Conservation (phyloP, 371 early-diverging fungal species). For the Blastocladiella emersonii region DNA sequence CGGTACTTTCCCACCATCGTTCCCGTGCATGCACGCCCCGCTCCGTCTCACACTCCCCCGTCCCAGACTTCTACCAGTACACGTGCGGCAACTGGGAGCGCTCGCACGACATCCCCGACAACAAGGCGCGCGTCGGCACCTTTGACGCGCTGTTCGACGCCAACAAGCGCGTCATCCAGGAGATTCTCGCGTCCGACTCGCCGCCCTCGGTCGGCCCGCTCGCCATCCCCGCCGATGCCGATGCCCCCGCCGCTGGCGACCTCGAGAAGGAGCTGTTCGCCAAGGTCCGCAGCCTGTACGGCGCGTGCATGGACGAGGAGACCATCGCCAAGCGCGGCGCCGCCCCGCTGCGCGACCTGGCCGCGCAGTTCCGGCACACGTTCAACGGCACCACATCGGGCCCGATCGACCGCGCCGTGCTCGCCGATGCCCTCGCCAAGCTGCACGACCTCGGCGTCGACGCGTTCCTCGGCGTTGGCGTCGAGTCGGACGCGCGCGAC, state of each 20-base stretch:
- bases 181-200: background rate
- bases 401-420: conserved; percentile 1
- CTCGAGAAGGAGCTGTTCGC: conserved; percentile 31
- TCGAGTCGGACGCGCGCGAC: conserved; percentile 30
- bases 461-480: conserved; percentile 17
- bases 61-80: conserved; percentile 7
- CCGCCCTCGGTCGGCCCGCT: conserved; percentile 5
- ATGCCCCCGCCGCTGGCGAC: conserved; percentile 15
- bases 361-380: conserved; percentile 17
- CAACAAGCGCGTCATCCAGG: conserved; percentile 16
- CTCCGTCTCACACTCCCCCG: background rate
- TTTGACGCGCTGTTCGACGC: conserved; percentile 26
- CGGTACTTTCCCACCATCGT: background rate
- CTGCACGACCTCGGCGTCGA: conserved; percentile 8
- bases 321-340: conserved; percentile 29
- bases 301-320: conserved; percentile 40
- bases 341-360: conserved; percentile 26
- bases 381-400: conserved; percentile 10
- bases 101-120: conserved; percentile 32
- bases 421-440: conserved; percentile 9
- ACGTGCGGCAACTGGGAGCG: conserved; percentile 29
- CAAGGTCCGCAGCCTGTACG: conserved; percentile 29
- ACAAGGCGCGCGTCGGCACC: conserved; percentile 26
- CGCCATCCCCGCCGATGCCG: conserved; percentile 11
- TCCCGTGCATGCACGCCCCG: too few species aligned